Percentiles rank a stretch among this genome's conserved stretches.
phyloP scores from a whole-genome alignment of 2,329 filamentous ascomycete species.

The Celoporthe dispersa region DNA sequence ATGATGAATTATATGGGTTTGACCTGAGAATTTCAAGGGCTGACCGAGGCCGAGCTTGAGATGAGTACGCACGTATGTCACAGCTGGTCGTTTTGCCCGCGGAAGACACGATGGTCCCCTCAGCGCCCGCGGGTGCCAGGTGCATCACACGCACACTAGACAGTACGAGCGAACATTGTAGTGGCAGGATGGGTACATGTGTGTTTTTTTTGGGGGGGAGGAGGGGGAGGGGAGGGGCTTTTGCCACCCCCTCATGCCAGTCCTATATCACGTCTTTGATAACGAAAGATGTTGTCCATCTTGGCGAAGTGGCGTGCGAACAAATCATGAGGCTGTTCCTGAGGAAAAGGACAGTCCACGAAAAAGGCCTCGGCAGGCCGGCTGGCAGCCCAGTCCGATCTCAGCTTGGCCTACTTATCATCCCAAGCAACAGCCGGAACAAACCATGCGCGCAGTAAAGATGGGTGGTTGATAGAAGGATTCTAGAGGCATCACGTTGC shows the following conservation, averaged over 20 bases:
- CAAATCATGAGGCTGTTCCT: background rate
- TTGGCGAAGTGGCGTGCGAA: background rate
- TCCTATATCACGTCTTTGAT: background rate
- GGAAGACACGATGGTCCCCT: background rate
- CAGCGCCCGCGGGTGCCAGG: too few relatives aligned
- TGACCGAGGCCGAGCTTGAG: background rate
- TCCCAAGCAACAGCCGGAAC: background rate
- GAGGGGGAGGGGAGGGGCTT: too few relatives aligned
- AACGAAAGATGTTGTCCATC: background rate
- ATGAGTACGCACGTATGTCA: background rate
- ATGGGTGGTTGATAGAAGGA: background rate
- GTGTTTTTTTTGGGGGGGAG: too few relatives aligned
- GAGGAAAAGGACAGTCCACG: background rate
- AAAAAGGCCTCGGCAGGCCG: background rate
- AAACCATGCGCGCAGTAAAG: background rate
- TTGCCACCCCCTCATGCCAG: constrained; percentile 1
- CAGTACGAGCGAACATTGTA: too few relatives aligned
- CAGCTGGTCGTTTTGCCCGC: background rate
- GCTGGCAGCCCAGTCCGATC: background rate
- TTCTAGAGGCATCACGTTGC: constrained; percentile 7
- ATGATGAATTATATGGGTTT: background rate
- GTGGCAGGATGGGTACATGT: too few relatives aligned
- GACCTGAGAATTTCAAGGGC: background rate
- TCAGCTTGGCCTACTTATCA: background rate
- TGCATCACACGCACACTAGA: too few relatives aligned